Conservation (phyloP, 495 filamentous ascomycete species). For the Entonaema liquescens region DNA sequence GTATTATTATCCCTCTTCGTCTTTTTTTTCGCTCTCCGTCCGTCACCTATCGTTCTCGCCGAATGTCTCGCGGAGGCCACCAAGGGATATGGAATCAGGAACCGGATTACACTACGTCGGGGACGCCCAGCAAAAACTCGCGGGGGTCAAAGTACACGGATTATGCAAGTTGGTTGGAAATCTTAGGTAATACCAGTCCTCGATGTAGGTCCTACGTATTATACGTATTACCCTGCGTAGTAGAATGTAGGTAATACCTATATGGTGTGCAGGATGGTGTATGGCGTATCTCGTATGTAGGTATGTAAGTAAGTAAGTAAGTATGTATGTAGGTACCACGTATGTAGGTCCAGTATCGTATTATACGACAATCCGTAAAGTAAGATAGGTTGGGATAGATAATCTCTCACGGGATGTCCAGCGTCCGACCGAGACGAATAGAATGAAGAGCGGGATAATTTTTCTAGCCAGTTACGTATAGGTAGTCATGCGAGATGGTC, state of each 20-base stretch:
- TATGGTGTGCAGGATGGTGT: neutral
- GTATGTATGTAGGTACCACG: too few species aligned
- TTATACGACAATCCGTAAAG: conserved; percentile 25
- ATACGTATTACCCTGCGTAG: neutral
- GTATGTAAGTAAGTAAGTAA: too few species aligned
- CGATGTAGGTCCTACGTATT: conserved; percentile 5
- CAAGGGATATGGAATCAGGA: conserved; percentile 21
- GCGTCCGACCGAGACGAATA: conserved; percentile 36
- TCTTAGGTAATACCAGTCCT: conserved; percentile 39
- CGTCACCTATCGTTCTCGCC: conserved; percentile 22
- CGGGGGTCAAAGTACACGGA: conserved; percentile 4
- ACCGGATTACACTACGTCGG: conserved; percentile 39
- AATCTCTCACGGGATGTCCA: conserved; percentile 31
- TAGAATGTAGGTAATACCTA: neutral
- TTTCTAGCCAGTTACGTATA: conserved; percentile 6
- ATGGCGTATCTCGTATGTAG: neutral
- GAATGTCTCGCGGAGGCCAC: conserved; percentile 23
- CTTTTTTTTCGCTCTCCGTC: conserved; percentile 3
- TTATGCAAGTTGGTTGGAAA: conserved; percentile 18
- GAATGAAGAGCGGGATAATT: conserved; percentile 7
- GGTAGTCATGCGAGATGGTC: conserved; percentile 23
- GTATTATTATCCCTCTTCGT: conserved; percentile 9
- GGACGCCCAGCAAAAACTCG: conserved; percentile 20
- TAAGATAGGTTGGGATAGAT: conserved; percentile 2
- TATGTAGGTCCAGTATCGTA: neutral